Base-by-base conservation (phyloP, 2,329 filamentous ascomycete species). In the Ophioceras dolichostomum region DNA sequence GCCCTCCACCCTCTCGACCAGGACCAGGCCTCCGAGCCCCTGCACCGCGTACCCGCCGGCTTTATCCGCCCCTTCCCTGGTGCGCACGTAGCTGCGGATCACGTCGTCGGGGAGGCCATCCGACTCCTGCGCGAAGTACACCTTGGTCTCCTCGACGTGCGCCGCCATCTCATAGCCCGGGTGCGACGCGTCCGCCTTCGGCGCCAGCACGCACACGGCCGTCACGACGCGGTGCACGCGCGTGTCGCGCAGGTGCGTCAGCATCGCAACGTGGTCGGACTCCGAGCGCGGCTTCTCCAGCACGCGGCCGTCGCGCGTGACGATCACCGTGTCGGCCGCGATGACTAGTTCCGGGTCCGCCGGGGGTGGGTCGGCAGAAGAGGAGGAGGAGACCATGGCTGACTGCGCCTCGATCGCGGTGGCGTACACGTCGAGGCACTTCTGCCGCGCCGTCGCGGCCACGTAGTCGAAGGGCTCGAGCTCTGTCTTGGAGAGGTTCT, bases 11-110 rank as follows among this genome's bases (percentile, higher is more conserved):
- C 72, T 81, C 56, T 95, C 87, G 10, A 98, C 78, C 40, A 98
- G 60, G 41, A 98, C 67, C 55, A 95, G 78, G 8, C 83, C 81
- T 2, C 84, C 91, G 10, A 89, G 66, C 0, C 89, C 91, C 60
- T 98, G 91, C 37, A 98, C 74, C 2, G 86, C 91, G 58, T 98
- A 98, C 0, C 91, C 91, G 2, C 91, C 91, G 0, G 91, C 91
- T 67, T 96, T 98, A 59, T 96, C 91, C 10, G 77, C 87, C 2
- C 91, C 91, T 65, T 98, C 91, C 39, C 89, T 70, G 17, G 89
- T 95, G 52, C 69, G 72, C 40, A 88, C 81, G 54, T 88, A 88
- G 5, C 65, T 73, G 48, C 85, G 65, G 41, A 96, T 79, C 47
- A 94, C 72, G 41, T 94, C 87, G 61, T 98, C 89, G 12, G 66